phyloP scores from a whole-genome alignment of 768 basidiomycete species.

The Xanthoconium purpureum region DNA sequence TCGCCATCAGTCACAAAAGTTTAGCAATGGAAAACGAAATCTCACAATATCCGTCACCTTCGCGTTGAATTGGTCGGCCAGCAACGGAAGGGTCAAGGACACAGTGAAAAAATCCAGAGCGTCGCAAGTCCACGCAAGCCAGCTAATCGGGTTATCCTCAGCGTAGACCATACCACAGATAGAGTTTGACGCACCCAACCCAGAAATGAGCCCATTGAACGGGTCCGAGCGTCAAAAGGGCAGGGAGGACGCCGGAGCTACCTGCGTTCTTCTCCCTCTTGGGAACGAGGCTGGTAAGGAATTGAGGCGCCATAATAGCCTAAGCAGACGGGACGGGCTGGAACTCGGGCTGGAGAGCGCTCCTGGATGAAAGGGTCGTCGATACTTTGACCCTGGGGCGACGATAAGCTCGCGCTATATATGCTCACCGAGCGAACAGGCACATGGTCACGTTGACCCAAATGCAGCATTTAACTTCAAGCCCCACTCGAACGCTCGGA shows the following conservation, averaged over 20 bases:
- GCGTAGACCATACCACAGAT: not conserved
- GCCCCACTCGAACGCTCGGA: not conserved
- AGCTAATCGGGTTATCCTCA: constrained; percentile 38
- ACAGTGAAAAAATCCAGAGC: constrained; percentile 87
- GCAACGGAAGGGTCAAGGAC: constrained; percentile 50
- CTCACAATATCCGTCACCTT: constrained; percentile 41
- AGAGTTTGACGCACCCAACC: constrained; percentile 41
- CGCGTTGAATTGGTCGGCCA: constrained; percentile 48
- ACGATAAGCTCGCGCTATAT: constrained; percentile 7
- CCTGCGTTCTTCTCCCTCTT: constrained; percentile 38
- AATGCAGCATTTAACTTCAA: constrained; percentile 8
- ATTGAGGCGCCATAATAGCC: constrained; percentile 26
- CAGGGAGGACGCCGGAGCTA: constrained; percentile 39
- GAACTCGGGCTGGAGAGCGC: not conserved
- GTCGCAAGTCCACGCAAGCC: constrained; percentile 86
- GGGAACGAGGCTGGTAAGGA: constrained; percentile 49
- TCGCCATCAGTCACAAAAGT: not conserved
- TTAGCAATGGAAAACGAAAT: not conserved
- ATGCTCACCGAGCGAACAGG: not conserved
- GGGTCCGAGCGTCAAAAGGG: constrained; percentile 43
- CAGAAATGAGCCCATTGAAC: constrained; percentile 59
- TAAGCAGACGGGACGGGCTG: no score
- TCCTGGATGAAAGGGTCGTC: not conserved
- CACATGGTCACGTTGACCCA: constrained; percentile 9
- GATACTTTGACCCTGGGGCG: not conserved